Conservation (phyloP, 495 filamentous ascomycete species). For the Platismatia glauca region DNA sequence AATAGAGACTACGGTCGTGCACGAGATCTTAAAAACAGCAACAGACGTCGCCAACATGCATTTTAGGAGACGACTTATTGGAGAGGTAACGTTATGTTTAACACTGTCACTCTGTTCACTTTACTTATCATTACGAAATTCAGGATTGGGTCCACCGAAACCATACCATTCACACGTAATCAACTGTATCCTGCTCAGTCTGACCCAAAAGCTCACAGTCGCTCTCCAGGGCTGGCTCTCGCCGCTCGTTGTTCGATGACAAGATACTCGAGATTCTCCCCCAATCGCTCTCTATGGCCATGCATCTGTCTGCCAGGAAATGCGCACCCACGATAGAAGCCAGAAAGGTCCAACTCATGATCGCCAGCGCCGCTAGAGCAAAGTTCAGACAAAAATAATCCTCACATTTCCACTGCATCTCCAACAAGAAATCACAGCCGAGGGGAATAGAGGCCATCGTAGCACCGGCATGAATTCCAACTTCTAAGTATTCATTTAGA, state of each 20-base stretch:
- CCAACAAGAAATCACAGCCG: not conserved
- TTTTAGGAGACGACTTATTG: not conserved
- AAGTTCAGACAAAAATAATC: not conserved
- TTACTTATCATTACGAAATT: too few species aligned
- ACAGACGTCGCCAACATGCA: not conserved
- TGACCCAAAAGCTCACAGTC: not conserved
- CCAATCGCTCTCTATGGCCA: not conserved
- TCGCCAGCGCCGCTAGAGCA: not conserved
- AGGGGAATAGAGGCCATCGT: not conserved
- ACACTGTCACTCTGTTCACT: not conserved
- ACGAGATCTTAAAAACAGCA: not conserved
- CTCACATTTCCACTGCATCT: not conserved
- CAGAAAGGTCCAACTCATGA: not conserved
- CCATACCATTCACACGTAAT: not conserved
- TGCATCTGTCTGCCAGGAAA: not conserved
- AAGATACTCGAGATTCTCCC: not conserved
- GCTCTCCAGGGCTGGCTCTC: not conserved
- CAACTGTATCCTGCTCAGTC: not conserved
- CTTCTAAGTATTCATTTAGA: not conserved
- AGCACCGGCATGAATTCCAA: not conserved
- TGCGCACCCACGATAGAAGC: not conserved
- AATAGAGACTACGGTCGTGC: constrained; percentile 1
- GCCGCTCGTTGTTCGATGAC: not conserved
- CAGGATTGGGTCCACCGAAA: too few species aligned
- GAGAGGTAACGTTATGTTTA: not conserved